Evolutionary conservation across 345 rosid genomes (phyloP).

Genomic region (Eucalyptus sp.): DNA sequence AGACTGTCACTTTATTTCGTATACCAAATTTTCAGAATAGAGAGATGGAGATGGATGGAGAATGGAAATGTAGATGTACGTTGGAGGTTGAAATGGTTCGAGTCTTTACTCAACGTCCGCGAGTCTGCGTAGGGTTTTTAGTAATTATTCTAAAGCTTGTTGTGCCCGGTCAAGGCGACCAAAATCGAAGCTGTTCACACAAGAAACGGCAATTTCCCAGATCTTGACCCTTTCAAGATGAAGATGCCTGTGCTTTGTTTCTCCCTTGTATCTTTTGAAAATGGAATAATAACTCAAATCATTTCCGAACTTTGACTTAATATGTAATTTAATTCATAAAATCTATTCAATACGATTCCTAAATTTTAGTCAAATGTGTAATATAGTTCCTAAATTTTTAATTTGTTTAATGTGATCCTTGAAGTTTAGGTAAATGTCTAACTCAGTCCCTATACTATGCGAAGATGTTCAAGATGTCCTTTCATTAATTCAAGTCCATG

Average conservation of each 20-base stretch:
- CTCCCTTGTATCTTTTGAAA: not conserved
- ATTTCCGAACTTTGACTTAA: accelerated
- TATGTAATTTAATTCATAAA: too few species aligned
- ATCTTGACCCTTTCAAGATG: not conserved
- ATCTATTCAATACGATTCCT: accelerated
- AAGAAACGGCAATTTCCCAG: not conserved
- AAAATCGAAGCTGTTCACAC: not conserved
- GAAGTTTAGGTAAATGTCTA: too few species aligned
- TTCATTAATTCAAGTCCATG: too few species aligned
- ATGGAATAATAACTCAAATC: not conserved
- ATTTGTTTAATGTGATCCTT: too few species aligned
- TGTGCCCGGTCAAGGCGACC: not conserved
- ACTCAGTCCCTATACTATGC: too few species aligned
- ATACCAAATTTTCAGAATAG: not conserved
- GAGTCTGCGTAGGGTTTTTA: not conserved
- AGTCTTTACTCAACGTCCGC: not conserved
- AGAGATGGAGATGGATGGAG: not conserved
- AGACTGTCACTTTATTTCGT: not conserved
- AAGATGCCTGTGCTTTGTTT: not conserved
- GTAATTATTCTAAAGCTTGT: not conserved
- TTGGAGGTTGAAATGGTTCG: not conserved
- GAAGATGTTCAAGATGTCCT: too few species aligned
- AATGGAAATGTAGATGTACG: not conserved
- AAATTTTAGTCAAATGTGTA: too few species aligned
- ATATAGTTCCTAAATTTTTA: too few species aligned